A percentile compares a stretch with the other conserved stretches of the same genome.
Evolutionary conservation across 176 grass and related monocot species (phyloP).

Genomic region (Saccharum spontaneum): DNA sequence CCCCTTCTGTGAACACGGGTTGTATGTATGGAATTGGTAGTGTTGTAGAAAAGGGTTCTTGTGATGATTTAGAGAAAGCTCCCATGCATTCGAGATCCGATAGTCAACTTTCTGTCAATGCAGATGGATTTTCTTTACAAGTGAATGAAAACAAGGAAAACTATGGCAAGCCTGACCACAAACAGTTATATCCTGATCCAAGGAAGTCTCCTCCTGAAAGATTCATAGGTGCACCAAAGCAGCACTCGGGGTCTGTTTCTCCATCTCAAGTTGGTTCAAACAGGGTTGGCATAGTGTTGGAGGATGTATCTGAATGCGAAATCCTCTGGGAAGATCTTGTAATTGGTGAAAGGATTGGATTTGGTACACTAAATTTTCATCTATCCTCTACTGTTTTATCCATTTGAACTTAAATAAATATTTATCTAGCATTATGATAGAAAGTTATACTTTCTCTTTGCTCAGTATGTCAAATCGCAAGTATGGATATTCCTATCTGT

Average conservation of each 20-base stretch:
- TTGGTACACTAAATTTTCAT: conserved; percentile 56
- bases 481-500: conserved; percentile 17
- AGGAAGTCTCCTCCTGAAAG: conserved; percentile 52
- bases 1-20: not conserved
- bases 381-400: conserved; percentile 8
- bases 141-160: conserved; percentile 46
- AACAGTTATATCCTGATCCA: conserved; percentile 40
- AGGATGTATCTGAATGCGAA: conserved; percentile 87
- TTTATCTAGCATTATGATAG: conserved; percentile 11
- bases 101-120: conserved; percentile 16
- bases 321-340: conserved; percentile 86
- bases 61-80: too few relatives aligned
- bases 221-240: conserved; percentile 44
- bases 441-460: conserved; percentile 1
- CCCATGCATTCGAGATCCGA: too few relatives aligned
- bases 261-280: conserved; percentile 43
- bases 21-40: too few relatives aligned
- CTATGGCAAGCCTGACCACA: conserved; percentile 44
- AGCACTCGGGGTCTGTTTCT: conserved; percentile 46
- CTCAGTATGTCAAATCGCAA: conserved; percentile 21
- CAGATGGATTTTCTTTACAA: conserved; percentile 24
- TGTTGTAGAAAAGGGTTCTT: too few relatives aligned
- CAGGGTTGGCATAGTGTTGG: conserved; percentile 60
- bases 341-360: conserved; percentile 89
- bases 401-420: conserved; percentile 16